Evolutionary conservation across 2,329 filamentous ascomycete genomes (phyloP), one percentile per base, ranked within the genome.

Genomic region (Biscogniauxia sp.): DNA sequence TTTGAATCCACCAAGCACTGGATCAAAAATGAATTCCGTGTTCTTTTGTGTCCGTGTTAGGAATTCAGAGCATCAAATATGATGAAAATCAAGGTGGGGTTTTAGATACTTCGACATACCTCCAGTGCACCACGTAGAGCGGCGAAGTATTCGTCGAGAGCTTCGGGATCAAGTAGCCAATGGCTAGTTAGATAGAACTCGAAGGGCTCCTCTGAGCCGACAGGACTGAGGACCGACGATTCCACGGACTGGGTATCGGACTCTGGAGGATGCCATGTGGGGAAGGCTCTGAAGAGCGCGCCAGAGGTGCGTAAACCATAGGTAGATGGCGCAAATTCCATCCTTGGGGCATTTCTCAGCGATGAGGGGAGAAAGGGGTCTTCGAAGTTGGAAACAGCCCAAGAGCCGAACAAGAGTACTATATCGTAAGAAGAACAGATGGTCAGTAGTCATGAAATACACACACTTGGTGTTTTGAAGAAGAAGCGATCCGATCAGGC

Each of bases 11-110:
- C 54, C 57, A 11, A 56, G 7, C 8, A 19, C 11, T 3, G 55
- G 11, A 51, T 66, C 61, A 15, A 66, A 67, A 20, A 20, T 11
- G 45, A 67, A 53, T 53, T 66, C 63, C 11, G 57, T 19, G 28
- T 64, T 63, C 65, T 67, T 32, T 17, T n/a, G n/a, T 4, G 15
- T 45, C 3, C 15, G 17, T 23, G 62, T 54, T 60, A 56, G 20
- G 7, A 57, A 7, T 7, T 17, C 37, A 32, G 32, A 3, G 1
- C 20, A 4, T 8, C 25, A n/a, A 8, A 6, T 4, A 20, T 28
- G 45, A 25, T n/a, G 37, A 11, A 9, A 7, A 37, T 9, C 6
- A 41, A 45, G 17, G 2, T n/a, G 2, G 17, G 17, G 13, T 45
- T 13, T 11, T 17, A 17, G 3, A n/a, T 45, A 45, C 37, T n/a